phyloP scores from a whole-genome alignment of 345 rosid genomes.

The Raphanus sativus region DNA sequence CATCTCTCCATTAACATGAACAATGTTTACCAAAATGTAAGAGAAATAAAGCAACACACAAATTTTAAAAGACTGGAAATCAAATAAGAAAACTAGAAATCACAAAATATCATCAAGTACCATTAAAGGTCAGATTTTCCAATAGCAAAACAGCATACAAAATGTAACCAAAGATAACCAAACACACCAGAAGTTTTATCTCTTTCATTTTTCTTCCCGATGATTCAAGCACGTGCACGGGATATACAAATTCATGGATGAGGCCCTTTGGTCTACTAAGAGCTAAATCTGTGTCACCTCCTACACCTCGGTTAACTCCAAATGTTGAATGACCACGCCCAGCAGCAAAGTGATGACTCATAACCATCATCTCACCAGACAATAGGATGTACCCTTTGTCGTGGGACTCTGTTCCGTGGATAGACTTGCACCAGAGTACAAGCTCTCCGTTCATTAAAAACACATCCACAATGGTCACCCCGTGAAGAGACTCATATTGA shows the following conservation, averaged over 20 bases:
- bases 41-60: constrained; percentile 12
- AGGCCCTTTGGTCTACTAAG: not conserved
- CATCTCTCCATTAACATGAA: constrained; percentile 52
- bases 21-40: constrained; percentile 17
- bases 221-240: too few species aligned
- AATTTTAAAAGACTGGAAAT: too few species aligned
- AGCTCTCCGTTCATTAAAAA: not conserved
- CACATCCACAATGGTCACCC: not conserved
- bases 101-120: too few species aligned
- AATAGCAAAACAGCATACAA: too few species aligned
- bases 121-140: too few species aligned
- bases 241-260: too few species aligned
- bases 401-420: not conserved
- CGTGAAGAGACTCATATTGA: too few species aligned
- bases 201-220: too few species aligned
- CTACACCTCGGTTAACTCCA: not conserved
- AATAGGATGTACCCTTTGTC: not conserved
- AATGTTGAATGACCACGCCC: not conserved
- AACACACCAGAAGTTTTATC: too few species aligned
- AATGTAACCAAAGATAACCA: too few species aligned
- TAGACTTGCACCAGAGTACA: not conserved
- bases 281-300: too few species aligned
- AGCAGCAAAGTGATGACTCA: not conserved
- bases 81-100: too few species aligned
- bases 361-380: not conserved